Evolutionary conservation across 192 early-diverging fungal genomes (phyloP), one percentile per base, ranked within the genome.

Genomic region (Linnemannia schmuckeri): DNA sequence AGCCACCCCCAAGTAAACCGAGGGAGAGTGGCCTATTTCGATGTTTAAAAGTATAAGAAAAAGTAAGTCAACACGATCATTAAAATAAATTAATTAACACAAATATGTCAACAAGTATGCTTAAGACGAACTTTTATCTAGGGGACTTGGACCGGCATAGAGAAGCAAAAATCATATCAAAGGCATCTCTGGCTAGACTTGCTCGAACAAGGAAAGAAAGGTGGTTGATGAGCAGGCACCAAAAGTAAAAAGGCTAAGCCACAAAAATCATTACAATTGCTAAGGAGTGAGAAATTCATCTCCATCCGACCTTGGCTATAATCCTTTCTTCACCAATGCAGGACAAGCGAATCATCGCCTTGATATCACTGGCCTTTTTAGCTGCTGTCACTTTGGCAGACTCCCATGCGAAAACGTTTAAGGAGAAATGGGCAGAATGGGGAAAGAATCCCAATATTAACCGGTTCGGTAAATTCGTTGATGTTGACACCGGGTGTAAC

Each of bases 11-110:
- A 55, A 55, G 54, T 55, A 55, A n/a, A n/a, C 54, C 20, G 54
- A 24, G 54, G 54, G 54, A 55, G 24, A 24, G 54, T 55, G 54
- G 24, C 54, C 54, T 24, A 55, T 55, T 22, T 55, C 54, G 24
- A 55, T 55, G 54, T 55, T 55, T n/a, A 55, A 55, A 49, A 55
- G 54, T n/a, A n/a, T 55, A 55, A 55, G 54, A n/a, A 55, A 55
- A 55, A 55, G 54, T 55, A 55, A 55, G 49, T 52, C 49, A 52
- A 52, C 49, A 52, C 49, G 17, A 52, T 52, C 49, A 52, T 18
- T 52, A 52, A 52, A 52, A 52, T 52, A 52, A 52, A 52, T 52
- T 52, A 52, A 52, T 52, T 52, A 52, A 22, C 17, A 52, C 49
- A 52, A 52, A 52, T 6, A 52, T 52, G 49, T 52, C 49, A 52